Evolutionary conservation across 352 stramenopile species (phyloP).

Genomic region (Pelagophyceae sp.): DNA sequence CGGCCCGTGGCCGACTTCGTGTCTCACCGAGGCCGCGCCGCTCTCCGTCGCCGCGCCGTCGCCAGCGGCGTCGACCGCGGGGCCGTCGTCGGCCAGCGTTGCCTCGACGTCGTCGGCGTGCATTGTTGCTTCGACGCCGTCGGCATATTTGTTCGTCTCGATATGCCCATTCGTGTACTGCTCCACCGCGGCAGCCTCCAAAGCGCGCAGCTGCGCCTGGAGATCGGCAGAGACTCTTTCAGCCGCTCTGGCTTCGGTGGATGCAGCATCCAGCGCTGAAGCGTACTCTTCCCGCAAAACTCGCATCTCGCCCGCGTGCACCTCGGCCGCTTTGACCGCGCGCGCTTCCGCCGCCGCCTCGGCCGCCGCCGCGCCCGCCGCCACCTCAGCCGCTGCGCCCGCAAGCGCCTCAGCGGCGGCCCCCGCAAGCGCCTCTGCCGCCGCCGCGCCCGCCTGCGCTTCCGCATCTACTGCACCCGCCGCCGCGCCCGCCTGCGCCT

Average conservation of each 20-base stretch:
- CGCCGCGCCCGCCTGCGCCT: not conserved
- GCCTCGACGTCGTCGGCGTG: too few relatives aligned
- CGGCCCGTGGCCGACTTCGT: too few relatives aligned
- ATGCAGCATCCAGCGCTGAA: not conserved
- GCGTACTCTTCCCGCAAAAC: not conserved
- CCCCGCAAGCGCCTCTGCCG: not conserved
- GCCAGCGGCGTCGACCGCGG: too few relatives aligned
- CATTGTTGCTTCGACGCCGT: too few relatives aligned
- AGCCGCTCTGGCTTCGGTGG: not conserved
- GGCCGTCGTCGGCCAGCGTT: too few relatives aligned
- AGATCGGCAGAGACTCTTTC: not conserved
- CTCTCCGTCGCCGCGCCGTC: too few relatives aligned
- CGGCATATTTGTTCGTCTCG: too few relatives aligned
- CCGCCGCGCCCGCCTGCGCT: too few relatives aligned
- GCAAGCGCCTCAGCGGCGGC: not conserved
- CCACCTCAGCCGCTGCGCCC: not conserved
- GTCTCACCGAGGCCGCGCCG: too few relatives aligned
- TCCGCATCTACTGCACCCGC: not conserved
- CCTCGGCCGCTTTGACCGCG: not conserved
- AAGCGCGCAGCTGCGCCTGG: not conserved
- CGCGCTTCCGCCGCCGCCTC: not conserved
- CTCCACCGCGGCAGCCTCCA: not conserved
- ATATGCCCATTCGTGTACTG: not conserved
- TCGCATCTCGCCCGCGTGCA: not conserved
- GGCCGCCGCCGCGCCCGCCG: too few relatives aligned